Evolutionary conservation across 2,329 filamentous ascomycete genomes (phyloP), one percentile per base, ranked within the genome.

Genomic region (Fusarium sambucinum): DNA sequence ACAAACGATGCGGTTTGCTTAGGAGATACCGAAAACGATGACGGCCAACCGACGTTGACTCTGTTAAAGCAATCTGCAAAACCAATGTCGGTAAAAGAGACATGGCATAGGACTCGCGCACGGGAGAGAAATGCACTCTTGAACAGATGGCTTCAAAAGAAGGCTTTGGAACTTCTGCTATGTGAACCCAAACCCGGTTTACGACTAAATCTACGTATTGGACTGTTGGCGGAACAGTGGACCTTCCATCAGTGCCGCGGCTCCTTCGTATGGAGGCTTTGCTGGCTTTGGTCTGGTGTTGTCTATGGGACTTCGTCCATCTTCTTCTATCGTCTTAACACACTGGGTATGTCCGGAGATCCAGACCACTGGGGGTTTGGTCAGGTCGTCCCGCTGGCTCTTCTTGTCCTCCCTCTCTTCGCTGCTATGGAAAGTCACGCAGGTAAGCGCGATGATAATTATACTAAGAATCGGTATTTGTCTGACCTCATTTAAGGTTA

Each of bases 111-210:
- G n/a, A n/a, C n/a, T n/a, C n/a, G n/a, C n/a, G n/a, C n/a, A n/a
- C n/a, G n/a, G n/a, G n/a, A n/a, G n/a, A n/a, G n/a, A n/a, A n/a
- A n/a, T n/a, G n/a, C n/a, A 1, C 0, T 0, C 56, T 59, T 14
- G 5, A 41, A 47, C 3, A 30, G 2, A 16, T 57, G 41, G 56
- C 29, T 58, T 4, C 35, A 29, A 6, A 1, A 48, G 2, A 10
- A 35, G 16, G 35, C 52, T 6, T 2, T 59, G 0, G 4, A 3
- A 0, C 30, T 59, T n/a, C 12, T 59, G 0, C 23, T 9, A 2
- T 23, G 10, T 3, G 16, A 6, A 0, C 0, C 3, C 10, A 19
- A n/a, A n/a, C n/a, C n/a, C n/a, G n/a, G n/a, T n/a, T n/a, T n/a
- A n/a, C n/a, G n/a, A n/a, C n/a, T n/a, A n/a, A n/a, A n/a, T n/a